Evolutionary conservation across 1,284 basidiomycete species (phyloP).

Genomic region (Moniliella sp.): DNA sequence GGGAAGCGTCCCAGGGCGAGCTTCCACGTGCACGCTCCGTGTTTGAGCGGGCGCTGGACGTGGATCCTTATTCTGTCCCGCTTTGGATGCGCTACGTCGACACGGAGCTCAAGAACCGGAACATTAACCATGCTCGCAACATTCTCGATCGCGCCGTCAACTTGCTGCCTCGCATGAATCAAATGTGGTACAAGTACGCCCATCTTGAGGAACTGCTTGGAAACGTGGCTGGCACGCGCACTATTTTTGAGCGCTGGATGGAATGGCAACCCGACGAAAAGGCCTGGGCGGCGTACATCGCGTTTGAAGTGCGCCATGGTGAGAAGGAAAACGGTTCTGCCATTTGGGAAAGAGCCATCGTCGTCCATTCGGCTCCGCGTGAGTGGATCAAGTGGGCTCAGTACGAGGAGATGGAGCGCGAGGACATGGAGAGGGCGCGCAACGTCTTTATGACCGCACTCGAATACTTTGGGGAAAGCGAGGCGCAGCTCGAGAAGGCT

Average conservation of each 20-base stretch:
- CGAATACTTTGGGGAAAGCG: slow-evolving; percentile 89
- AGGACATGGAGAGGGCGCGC: slow-evolving; percentile 54
- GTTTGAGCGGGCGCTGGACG: slow-evolving; percentile 85
- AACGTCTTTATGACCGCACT: slow-evolving; percentile 91
- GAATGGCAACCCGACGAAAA: slow-evolving; percentile 98
- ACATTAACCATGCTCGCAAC: slow-evolving; percentile 88
- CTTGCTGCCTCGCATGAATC: slow-evolving; percentile 72
- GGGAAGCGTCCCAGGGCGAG: slow-evolving; percentile 85
- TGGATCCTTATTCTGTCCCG: slow-evolving; percentile 66
- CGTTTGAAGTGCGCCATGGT: slow-evolving; percentile 70
- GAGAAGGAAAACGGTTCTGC: slow-evolving; percentile 75
- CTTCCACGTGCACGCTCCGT: slow-evolving; percentile 50
- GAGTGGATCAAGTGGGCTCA: slow-evolving; percentile 93
- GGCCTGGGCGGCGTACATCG: slow-evolving; percentile 97
- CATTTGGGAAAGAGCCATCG: slow-evolving; percentile 86
- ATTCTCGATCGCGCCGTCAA: slow-evolving; percentile 89
- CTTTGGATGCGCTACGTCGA: slow-evolving; percentile 94
- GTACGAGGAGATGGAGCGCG: slow-evolving; percentile 87
- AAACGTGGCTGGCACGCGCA: slow-evolving; percentile 79
- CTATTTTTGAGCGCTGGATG: slow-evolving; percentile 98
- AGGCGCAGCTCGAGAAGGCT: slow-evolving; percentile 86
- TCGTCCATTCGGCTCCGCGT: slow-evolving; percentile 70
- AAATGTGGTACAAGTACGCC: slow-evolving; percentile 85
- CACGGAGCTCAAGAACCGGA: slow-evolving; percentile 87
- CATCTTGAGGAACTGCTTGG: slow-evolving; percentile 91